Evolutionary conservation across 805 yeast genomes (phyloP).

Genomic region (Sungouiozyma intestinalis): DNA sequence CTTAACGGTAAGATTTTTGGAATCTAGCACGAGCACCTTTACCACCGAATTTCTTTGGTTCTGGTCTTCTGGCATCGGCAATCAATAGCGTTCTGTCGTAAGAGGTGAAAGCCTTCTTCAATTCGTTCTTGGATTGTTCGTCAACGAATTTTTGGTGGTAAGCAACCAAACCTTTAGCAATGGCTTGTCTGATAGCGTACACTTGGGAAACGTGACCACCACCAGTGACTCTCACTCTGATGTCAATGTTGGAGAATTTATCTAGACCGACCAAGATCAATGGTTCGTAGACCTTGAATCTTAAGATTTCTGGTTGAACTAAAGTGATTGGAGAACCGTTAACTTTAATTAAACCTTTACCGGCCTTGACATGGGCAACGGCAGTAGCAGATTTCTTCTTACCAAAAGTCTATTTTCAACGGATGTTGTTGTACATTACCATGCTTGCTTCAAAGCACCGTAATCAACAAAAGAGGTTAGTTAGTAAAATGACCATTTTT

Average conservation of each 20-base stretch:
- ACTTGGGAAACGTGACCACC: constrained; percentile 99
- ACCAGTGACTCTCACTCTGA: constrained; percentile 98
- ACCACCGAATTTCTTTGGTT: constrained; percentile 99
- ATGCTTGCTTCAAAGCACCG: background rate
- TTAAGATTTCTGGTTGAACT: constrained; percentile 97
- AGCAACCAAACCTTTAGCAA: constrained; percentile 99
- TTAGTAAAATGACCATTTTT: constrained; percentile 11
- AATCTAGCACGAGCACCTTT: constrained; percentile 99
- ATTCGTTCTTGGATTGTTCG: constrained; percentile 98
- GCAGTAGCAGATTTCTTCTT: constrained; percentile 99
- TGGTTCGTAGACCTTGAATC: constrained; percentile 99
- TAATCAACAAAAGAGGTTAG: constrained; percentile 2
- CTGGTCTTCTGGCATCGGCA: constrained; percentile 99
- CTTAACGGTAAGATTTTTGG: constrained; percentile 99
- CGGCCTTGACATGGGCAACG: constrained; percentile 99
- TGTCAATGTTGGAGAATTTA: constrained; percentile 96
- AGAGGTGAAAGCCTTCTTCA: constrained; percentile 93
- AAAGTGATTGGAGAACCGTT: constrained; percentile 99
- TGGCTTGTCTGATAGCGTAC: constrained; percentile 99
- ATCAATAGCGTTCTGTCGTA: constrained; percentile 99
- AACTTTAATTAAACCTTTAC: constrained; percentile 98
- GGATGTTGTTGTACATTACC: background rate
- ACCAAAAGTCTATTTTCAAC: constrained; percentile 79
- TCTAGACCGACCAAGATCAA: constrained; percentile 95
- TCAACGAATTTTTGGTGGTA: constrained; percentile 99